Percentiles rank a stretch among this genome's conserved stretches.
These are phyloP conservation scores for Xylaria hypoxylon DNA, from an alignment of 2,329 filamentous ascomycete genomes.

Conservation along the genomic window DNA sequence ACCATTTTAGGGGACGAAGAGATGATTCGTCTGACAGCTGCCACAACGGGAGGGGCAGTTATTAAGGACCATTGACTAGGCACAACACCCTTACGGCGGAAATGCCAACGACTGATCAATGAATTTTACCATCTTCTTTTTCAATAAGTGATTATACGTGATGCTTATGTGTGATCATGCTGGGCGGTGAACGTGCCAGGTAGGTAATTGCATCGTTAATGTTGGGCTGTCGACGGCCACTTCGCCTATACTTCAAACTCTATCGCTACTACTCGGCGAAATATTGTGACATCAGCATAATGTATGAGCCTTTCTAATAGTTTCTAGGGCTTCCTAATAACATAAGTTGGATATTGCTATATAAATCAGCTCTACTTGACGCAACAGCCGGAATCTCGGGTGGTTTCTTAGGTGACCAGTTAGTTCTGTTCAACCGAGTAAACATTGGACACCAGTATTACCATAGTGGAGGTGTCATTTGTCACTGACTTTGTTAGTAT, in stretches of 20 bases:
- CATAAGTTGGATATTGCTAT: neutral
- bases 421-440: neutral
- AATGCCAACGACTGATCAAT: slow-evolving; percentile 29
- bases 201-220: neutral
- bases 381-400: neutral
- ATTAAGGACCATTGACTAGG: slow-evolving; percentile 18
- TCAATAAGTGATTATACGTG: neutral
- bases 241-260: neutral
- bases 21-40: slow-evolving; percentile 17
- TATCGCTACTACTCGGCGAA: neutral
- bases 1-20: slow-evolving; percentile 17
- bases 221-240: too few species aligned
- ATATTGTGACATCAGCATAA: neutral
- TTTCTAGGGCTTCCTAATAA: neutral
- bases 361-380: neutral
- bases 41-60: slow-evolving; percentile 9
- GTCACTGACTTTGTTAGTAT: neutral
- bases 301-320: neutral
- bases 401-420: neutral
- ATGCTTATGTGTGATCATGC: neutral
- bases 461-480: neutral
- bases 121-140: slow-evolving; percentile 7
- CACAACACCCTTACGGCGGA: slow-evolving; percentile 12
- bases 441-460: neutral
- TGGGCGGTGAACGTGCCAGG: neutral